These are phyloP conservation scores for Camellia sinensis DNA, from an alignment of 148 eudicot genomes.

Conservation along the genomic window DNA sequence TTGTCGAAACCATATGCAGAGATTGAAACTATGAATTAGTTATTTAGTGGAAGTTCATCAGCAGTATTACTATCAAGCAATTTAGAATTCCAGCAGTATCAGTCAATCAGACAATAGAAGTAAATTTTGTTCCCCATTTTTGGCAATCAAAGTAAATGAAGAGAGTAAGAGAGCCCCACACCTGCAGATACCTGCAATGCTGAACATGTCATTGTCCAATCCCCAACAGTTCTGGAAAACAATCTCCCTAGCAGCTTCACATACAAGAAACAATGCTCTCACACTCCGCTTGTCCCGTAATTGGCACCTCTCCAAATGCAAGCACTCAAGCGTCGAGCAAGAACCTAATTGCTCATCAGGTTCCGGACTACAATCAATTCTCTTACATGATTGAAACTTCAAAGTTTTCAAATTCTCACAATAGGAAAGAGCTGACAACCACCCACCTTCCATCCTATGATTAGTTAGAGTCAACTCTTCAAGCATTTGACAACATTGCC, in stretches of 20 bases:
- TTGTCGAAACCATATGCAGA: background rate
- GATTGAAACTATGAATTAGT: background rate
- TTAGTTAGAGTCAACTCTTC: conserved; percentile 70
- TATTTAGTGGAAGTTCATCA: background rate
- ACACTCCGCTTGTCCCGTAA: conserved; percentile 52
- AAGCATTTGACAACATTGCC: conserved; percentile 88
- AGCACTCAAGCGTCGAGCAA: conserved; percentile 57
- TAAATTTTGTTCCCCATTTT: no score
- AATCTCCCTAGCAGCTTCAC: conserved; percentile 54
- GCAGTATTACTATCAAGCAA: background rate
- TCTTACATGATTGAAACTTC: conserved; percentile 57
- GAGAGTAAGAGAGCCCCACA: conserved; percentile 20
- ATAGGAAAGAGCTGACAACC: conserved; percentile 76
- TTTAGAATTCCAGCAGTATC: background rate
- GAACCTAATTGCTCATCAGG: conserved; percentile 63
- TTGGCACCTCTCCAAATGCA: conserved; percentile 80
- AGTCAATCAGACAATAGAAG: background rate
- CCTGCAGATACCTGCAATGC: conserved; percentile 61
- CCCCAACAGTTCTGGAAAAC: conserved; percentile 85
- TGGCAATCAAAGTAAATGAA: background rate
- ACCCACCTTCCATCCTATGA: conserved; percentile 84
- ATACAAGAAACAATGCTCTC: conserved; percentile 69
- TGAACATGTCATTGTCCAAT: conserved; percentile 60
- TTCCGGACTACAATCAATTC: conserved; percentile 55
- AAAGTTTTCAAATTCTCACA: conserved; percentile 80